A percentile compares a stretch with the other conserved stretches of the same genome.
These are phyloP conservation scores for Magnaporthiopsis rhizophila DNA, from an alignment of 2,329 filamentous ascomycete genomes.

Conservation along the genomic window DNA sequence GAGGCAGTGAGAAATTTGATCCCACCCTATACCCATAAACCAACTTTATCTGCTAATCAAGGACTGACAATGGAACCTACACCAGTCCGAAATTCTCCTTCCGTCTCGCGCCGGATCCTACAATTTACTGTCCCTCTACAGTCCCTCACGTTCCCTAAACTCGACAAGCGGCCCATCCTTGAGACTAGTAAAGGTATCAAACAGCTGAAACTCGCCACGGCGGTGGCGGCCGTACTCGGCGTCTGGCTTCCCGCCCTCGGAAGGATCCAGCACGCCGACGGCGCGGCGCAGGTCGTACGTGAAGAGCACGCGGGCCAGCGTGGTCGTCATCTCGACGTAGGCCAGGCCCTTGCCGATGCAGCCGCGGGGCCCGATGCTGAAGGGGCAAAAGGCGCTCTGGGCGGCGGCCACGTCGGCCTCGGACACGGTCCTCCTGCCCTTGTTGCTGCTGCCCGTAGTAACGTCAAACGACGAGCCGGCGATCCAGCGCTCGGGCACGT, in stretches of 20 bases:
- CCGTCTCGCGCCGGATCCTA: too few species aligned
- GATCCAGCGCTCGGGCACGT: slow-evolving; percentile 59
- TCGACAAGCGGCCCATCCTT: slow-evolving; percentile 66
- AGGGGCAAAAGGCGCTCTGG: slow-evolving; percentile 66
- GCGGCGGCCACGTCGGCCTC: slow-evolving; percentile 47
- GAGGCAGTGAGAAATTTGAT: too few species aligned
- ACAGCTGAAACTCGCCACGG: slow-evolving; percentile 56
- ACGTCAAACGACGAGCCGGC: slow-evolving; percentile 26
- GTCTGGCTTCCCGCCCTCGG: slow-evolving; percentile 37
- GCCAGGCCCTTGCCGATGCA: slow-evolving; percentile 67
- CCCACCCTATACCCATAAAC: too few species aligned
- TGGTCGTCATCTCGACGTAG: slow-evolving; percentile 58
- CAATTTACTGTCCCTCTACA: not conserved
- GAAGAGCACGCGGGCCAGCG: slow-evolving; percentile 53
- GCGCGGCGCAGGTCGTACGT: slow-evolving; percentile 52
- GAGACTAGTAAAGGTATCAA: slow-evolving; percentile 64
- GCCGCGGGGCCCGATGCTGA: slow-evolving; percentile 59
- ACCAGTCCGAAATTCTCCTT: too few species aligned
- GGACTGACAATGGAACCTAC: too few species aligned
- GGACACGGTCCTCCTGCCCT: slow-evolving; percentile 27
- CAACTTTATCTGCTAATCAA: too few species aligned
- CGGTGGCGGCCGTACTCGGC: slow-evolving; percentile 48
- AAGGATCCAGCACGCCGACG: slow-evolving; percentile 39
- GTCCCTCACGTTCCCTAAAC: slow-evolving; percentile 33
- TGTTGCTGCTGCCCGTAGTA: slow-evolving; percentile 18